Base-by-base conservation (phyloP, 179 eudicot genomes). In the Vitellaria paradoxa region DNA sequence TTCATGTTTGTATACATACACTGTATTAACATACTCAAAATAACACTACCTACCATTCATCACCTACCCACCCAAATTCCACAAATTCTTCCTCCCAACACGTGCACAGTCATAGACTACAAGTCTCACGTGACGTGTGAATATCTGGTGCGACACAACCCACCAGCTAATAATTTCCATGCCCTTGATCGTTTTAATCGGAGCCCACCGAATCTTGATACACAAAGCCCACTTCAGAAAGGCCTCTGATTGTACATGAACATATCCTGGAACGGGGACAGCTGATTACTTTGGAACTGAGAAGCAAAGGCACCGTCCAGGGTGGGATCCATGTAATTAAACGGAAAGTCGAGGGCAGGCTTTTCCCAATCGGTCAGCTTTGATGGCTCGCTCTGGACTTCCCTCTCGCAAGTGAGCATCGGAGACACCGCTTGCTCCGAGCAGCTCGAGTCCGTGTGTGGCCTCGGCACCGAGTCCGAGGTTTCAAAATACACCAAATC, bases 391-490 rank as follows among this genome's bases (percentile, higher is more conserved):
- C 91, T 88, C 72, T 88, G 84, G 18, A 89, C 94, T 78, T 89
- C 95, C 62, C 70, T 79, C 53, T 87, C 87, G 66, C 84, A 82
- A 50, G 81, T 70, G 76, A 88, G 67, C 76, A 88, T 91, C n/a
- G 91, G 87, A 37, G 92, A 87, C 18, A 82, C 84, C 80, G 83
- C 89, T 24, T 87, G 92, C 65, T 87, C 94, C 26, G 97, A 89
- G 73, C 91, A 80, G 75, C 90, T 88, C 21, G 91, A 87, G 75
- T 85, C 90, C 70, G 87, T 85, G 46, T 83, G 86, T 15, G 79
- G 87, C 14, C 79, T 85, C 9, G 91, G 87, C 14, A 89, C 61
- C 0, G 92, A 88, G 52, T 5, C 97, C 21, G 94, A 81, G 26
- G 90, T 60, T 47, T 88, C 91, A 11, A 83, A 49, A 78, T 86